Conservation (phyloP, 2,329 filamentous ascomycete genomes). For the Corinectria fuckeliana region DNA sequence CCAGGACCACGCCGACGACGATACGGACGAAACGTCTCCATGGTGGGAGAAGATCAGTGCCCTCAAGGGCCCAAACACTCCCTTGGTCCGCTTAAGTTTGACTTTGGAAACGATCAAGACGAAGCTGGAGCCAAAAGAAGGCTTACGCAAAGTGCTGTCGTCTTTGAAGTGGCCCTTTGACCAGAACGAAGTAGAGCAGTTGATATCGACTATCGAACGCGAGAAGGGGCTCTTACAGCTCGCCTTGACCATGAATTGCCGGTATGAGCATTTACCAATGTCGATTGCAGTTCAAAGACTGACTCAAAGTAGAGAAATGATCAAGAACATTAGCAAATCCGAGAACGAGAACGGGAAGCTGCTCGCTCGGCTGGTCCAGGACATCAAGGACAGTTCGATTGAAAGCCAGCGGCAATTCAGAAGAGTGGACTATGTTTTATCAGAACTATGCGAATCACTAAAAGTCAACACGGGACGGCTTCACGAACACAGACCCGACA, state of each 20-base stretch:
- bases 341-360: too few relatives aligned
- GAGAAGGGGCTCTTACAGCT: neutral
- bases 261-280: too few relatives aligned
- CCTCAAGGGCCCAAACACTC: slow-evolving; percentile 27
- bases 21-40: slow-evolving; percentile 21
- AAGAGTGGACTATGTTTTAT: too few relatives aligned
- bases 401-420: too few relatives aligned
- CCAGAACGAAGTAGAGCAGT: slow-evolving; percentile 22
- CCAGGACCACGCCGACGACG: slow-evolving; percentile 29
- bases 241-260: neutral
- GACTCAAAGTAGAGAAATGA: too few relatives aligned
- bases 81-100: slow-evolving; percentile 17
- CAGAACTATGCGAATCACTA: too few relatives aligned
- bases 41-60: slow-evolving; percentile 31
- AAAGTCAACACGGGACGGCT: too few relatives aligned
- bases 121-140: slow-evolving; percentile 21
- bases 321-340: too few relatives aligned
- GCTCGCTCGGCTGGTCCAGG: neutral
- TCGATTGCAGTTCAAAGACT: too few relatives aligned
- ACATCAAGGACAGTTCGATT: neutral
- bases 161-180: slow-evolving; percentile 17
- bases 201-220: neutral
- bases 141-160: neutral
- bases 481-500: too few relatives aligned
- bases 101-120: slow-evolving; percentile 16